Evolutionary conservation across 768 basidiomycete species (phyloP), one percentile per base, ranked within the genome.

Genomic region (Psilocybe cubensis): DNA sequence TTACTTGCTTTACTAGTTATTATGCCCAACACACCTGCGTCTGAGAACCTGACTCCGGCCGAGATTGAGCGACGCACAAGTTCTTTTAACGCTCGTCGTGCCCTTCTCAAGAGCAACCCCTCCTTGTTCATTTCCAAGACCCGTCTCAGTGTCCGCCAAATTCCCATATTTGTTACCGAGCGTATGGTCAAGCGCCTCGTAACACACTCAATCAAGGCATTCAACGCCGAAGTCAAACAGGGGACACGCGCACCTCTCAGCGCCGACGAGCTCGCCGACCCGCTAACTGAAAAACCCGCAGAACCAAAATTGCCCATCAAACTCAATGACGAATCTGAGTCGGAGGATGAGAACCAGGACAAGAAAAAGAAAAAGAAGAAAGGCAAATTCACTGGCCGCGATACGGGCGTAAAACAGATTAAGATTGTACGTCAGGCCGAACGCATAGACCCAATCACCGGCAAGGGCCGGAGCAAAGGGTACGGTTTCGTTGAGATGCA

Each of bases 401-500:
- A 73, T 63, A 62, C 69, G 48, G 52, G 74, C 66, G 91, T 98
- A 42, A 88, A 89, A 64, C 97, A 99, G 72, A 80, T 90, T 17
- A 99, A 99, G 77, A 89, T 99, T 59, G 88, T 97, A 12, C 87
- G 96, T 10, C 91, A 94, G 70, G 77, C 80, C 11, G 96, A 97
- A 61, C 88, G 93, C n/a, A 82, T 96, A 53, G 96, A 98, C 67
- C 79, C 91, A 3, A 70, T 96, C 38, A 94, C 91, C 0, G 92
- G 91, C 3, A 90, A 92, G 65, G 93, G 93, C 1, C 83, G 89
- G 52, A 92, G 90, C 66, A 94, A 91, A 69, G 96, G 97, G 1
- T 99, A 98, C 66, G 97, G 96, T 9, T 98, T 99, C 75, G 67
- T 98, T 28, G 96, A 98, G 76, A 83, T 97, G 83, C 76, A 86